phyloP scores from a whole-genome alignment of 169 alveolate genomes.

The Cardiosporidium cionae region DNA sequence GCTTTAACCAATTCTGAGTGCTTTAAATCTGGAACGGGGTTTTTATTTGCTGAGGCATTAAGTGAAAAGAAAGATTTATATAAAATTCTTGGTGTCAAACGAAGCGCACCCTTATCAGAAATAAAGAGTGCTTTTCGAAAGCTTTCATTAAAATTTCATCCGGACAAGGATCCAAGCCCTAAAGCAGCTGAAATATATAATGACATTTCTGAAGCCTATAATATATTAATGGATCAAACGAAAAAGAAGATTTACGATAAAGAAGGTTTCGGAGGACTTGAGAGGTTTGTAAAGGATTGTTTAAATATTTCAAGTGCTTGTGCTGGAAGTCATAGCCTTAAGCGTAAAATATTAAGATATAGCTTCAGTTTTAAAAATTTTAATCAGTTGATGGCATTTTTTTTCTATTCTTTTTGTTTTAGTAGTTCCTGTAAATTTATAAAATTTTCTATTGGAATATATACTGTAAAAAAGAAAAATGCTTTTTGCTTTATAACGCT shows the following conservation, averaged over 20 bases:
- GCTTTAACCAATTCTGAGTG: too few species aligned
- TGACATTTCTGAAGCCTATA: conserved; percentile 80
- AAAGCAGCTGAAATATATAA: conserved; percentile 58
- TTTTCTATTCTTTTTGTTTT: neutral
- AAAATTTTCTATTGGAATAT: neutral
- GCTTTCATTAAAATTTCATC: conserved; percentile 71
- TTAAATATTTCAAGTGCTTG: neutral
- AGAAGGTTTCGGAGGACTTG: conserved; percentile 28
- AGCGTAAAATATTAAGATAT: too few species aligned
- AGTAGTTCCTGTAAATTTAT: neutral
- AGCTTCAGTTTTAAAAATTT: neutral
- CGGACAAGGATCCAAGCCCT: conserved; percentile 70
- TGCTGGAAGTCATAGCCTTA: too few species aligned
- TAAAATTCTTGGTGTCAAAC: conserved; percentile 41
- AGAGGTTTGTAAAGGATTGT: conserved; percentile 1
- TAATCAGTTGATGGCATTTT: neutral
- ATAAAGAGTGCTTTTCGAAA: conserved; percentile 75
- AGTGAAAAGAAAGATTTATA: conserved; percentile 26
- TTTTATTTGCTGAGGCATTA: neutral
- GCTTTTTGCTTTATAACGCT: too few species aligned
- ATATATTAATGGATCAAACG: conserved; percentile 71
- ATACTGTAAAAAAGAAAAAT: too few species aligned
- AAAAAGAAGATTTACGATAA: conserved; percentile 49
- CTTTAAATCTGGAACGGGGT: too few species aligned
- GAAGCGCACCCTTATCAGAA: conserved; percentile 48